A percentile compares a stretch with the other conserved stretches of the same genome.
Conservation (phyloP, 2,329 filamentous ascomycete species). For the Diaporthe ilicicola region DNA sequence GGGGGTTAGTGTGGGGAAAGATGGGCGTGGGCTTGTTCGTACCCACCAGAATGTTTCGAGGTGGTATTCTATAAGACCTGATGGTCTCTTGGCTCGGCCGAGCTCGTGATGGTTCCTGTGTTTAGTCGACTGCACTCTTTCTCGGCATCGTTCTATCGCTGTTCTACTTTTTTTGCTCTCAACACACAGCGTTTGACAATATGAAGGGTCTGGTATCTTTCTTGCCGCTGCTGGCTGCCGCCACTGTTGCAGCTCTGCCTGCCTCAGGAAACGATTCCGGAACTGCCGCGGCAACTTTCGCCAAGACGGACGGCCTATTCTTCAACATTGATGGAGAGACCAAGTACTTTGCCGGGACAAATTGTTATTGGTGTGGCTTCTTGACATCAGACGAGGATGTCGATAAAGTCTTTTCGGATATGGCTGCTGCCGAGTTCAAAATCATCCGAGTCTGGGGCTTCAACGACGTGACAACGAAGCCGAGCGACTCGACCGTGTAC, state of each 20-base stretch:
- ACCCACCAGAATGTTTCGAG: not conserved
- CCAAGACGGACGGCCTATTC: slow-evolving; percentile 39
- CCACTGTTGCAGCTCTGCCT: slow-evolving; percentile 35
- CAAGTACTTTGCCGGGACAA: slow-evolving; percentile 59
- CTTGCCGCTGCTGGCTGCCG: slow-evolving; percentile 33
- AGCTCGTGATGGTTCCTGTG: not conserved
- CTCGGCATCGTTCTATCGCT: not conserved
- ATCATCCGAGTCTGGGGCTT: slow-evolving; percentile 70
- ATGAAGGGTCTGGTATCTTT: slow-evolving; percentile 28
- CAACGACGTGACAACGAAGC: slow-evolving; percentile 60
- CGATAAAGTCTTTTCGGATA: slow-evolving; percentile 48
- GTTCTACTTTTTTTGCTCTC: not conserved
- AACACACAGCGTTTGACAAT: not conserved
- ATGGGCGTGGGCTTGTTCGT: not conserved
- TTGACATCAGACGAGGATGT: slow-evolving; percentile 54
- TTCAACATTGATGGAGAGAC: slow-evolving; percentile 53
- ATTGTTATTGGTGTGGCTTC: slow-evolving; percentile 63
- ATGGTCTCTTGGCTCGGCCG: not conserved
- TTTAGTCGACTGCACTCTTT: not conserved
- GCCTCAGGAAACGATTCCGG: slow-evolving; percentile 21
- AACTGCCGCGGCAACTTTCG: slow-evolving; percentile 34
- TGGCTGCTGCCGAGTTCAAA: slow-evolving; percentile 50
- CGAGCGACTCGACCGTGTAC: slow-evolving; percentile 49
- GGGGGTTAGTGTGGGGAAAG: not conserved
- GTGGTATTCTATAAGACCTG: slow-evolving; percentile 4